Evolutionary conservation across 2,329 filamentous ascomycete genomes (phyloP), one percentile per base, ranked within the genome.

Genomic region (Colletotrichum sidae): DNA sequence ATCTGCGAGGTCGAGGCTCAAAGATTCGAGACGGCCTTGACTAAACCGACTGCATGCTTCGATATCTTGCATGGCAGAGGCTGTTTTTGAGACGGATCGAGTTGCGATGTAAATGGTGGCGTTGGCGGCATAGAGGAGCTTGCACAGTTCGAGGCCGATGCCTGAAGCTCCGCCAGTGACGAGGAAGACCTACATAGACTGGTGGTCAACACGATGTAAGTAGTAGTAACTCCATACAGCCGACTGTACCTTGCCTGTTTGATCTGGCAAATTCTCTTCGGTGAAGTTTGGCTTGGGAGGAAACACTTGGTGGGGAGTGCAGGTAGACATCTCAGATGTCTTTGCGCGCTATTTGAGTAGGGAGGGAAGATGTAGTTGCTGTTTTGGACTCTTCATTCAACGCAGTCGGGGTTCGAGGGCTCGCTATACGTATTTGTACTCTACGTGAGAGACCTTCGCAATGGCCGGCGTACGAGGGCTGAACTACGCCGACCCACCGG

Each of bases 31-130:
- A 69, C 52, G 8, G 71, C 67, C 60, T 62, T 79, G 74, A 69
- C 87, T 82, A 3, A 72, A 66, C 4, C 75, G 39, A n/a, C 45
- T 8, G 12, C n/a, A 35, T 3, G 13, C 12, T 17, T 35, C 8
- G 39, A 55, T 10, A 10, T 55, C 15, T 10, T 45, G 70, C 53
- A 88, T 83, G 39, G 84, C 83, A 2, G 71, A 65, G 4, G 73
- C 71, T 13, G 77, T 83, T 66, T 83, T 84, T 13, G 78, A 72
- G 39, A 76, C 70, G 4, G 74, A 81, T 37, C 86, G 83, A 3
- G 81, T 80, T 4, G 84, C 84, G 15, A 86, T 72, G 72, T 87
- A 88, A 15, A 89, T 81, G 1, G 77, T 86, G 38, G 78, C 85
- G 60, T 86, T 84, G 34, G 78, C 80, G 11, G 75, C 72, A 72